phyloP scores from a whole-genome alignment of 164 flowering plant genomes.

The Chloranthus sessilifolius region DNA sequence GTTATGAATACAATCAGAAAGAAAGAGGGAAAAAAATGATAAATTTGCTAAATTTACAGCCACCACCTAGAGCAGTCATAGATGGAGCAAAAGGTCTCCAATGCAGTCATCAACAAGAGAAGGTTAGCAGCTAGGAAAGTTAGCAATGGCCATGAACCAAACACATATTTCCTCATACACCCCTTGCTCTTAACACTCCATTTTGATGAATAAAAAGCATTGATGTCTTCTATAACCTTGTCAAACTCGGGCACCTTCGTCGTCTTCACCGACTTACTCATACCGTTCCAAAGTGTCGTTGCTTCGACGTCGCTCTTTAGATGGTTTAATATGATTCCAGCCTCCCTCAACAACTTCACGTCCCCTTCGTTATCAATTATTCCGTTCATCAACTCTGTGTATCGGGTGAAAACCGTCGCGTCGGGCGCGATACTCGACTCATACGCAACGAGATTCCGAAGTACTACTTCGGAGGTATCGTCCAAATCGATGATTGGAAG shows the following conservation, averaged over 20 bases:
- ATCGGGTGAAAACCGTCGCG: slow-evolving; percentile 16
- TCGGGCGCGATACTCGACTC: slow-evolving; percentile 16
- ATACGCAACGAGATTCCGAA: slow-evolving; percentile 24
- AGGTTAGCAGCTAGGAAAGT: slow-evolving; percentile 11
- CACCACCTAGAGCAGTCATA: slow-evolving; percentile 4
- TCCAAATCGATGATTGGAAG: no score
- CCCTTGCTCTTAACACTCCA: slow-evolving; percentile 7
- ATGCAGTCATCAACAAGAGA: slow-evolving; percentile 7
- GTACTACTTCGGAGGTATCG: no score
- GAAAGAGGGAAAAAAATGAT: no score
- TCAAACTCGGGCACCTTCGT: slow-evolving; percentile 7
- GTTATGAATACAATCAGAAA: no score
- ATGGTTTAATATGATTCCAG: slow-evolving; percentile 10
- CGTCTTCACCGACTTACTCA: slow-evolving; percentile 10
- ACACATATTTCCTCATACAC: slow-evolving; percentile 10
- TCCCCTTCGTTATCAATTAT: slow-evolving; percentile 19
- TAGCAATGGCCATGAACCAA: slow-evolving; percentile 11
- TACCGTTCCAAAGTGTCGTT: slow-evolving; percentile 11
- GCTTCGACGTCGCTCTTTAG: slow-evolving; percentile 15
- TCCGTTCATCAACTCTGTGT: slow-evolving; percentile 21
- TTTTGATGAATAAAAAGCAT: slow-evolving; percentile 4
- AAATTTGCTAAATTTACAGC: no score
- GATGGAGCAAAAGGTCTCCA: slow-evolving; percentile 12
- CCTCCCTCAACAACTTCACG: slow-evolving; percentile 14
- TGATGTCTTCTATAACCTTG: slow-evolving; percentile 13